Base-by-base conservation (phyloP, 306 rosid species). In the Betula pendula region DNA sequence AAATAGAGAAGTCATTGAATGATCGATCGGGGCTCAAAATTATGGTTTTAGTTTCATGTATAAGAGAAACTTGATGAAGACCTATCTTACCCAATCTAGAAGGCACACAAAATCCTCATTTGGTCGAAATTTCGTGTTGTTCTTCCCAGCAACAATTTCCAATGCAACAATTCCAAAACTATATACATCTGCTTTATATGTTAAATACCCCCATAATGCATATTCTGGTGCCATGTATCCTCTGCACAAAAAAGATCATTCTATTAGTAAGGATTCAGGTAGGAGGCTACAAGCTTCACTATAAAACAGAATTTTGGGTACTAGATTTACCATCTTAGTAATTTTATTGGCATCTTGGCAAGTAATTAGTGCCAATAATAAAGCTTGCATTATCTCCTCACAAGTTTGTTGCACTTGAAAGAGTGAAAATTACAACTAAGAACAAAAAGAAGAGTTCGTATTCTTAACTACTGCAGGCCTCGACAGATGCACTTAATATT, bases 191-290 rank as follows among this genome's bases (percentile, higher is more conserved):
- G 81, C 92, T 85, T 91, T 89, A 55, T 83, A 68, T 1, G 84
- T 84, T 16, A 91, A 68, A 68, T 85, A 69, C 49, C 94, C 97
- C 90, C 92, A 88, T 68, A 89, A 75, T 11, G 94, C 92, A 88
- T 91, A 91, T 48, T 89, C 94, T 3, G 92, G 94, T 0, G 94
- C 97, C 91, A 88, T 89, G 68, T 89, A 91, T 73, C 94, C 97
- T 76, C 92, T 86, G 82, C 80, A 81, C 76, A 75, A 60, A 25
- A 25, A 35, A 63, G 12, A 63, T 2, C 70, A 33, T 31, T 65
- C 1, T 2, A 62, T 62, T 31, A 65, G 70, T 24, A 56, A 3
- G 49, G 15, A 15, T 45, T 10, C 15, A 13, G 8, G 15, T 45
- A 45, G 15, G 3, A 45, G 49, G 14, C 15, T 11, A 45, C 16